A percentile compares a stretch with the other conserved stretches of the same genome.
Conservation (phyloP, 352 stramenopile species). For the Elongisporangium undulatum region DNA sequence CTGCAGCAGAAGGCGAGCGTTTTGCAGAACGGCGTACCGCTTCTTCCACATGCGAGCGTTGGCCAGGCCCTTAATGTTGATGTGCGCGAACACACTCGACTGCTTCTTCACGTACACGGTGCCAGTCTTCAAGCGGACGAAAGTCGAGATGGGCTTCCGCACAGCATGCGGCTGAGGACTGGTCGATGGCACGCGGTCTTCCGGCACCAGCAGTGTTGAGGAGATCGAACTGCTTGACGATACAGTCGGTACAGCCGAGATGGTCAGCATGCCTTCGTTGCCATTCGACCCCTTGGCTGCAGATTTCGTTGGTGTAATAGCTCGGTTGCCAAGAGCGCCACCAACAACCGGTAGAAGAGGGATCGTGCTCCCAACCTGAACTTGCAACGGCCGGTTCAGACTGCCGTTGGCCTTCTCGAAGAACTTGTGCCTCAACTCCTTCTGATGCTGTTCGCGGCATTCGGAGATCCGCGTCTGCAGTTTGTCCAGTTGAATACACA, state of each 20-base stretch:
- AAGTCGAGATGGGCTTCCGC: conserved; percentile 22
- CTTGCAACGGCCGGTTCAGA: conserved; percentile 31
- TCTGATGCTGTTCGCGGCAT: conserved; percentile 70
- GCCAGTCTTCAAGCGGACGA: conserved; percentile 58
- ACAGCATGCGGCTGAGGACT: background rate
- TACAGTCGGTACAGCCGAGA: background rate
- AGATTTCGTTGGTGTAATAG: background rate
- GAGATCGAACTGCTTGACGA: conserved; percentile 1
- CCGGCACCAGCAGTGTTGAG: conserved; percentile 12
- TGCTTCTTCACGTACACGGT: conserved; percentile 79
- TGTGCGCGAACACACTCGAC: conserved; percentile 67
- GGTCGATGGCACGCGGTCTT: conserved; percentile 4
- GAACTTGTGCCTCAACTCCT: conserved; percentile 67
- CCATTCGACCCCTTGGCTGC: background rate
- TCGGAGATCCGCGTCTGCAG: conserved; percentile 63
- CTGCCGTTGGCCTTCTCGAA: conserved; percentile 72
- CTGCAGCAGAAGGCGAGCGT: conserved; percentile 58
- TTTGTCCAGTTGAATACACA: conserved; percentile 81
- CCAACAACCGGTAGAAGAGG: background rate
- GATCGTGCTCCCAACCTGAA: background rate
- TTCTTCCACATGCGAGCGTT: conserved; percentile 75
- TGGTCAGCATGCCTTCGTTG: background rate
- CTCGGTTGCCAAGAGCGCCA: background rate
- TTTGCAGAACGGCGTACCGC: conserved; percentile 75
- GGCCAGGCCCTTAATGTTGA: conserved; percentile 54